These are phyloP conservation scores for Letharia lupina DNA, from an alignment of 495 filamentous ascomycete genomes.

Conservation along the genomic window DNA sequence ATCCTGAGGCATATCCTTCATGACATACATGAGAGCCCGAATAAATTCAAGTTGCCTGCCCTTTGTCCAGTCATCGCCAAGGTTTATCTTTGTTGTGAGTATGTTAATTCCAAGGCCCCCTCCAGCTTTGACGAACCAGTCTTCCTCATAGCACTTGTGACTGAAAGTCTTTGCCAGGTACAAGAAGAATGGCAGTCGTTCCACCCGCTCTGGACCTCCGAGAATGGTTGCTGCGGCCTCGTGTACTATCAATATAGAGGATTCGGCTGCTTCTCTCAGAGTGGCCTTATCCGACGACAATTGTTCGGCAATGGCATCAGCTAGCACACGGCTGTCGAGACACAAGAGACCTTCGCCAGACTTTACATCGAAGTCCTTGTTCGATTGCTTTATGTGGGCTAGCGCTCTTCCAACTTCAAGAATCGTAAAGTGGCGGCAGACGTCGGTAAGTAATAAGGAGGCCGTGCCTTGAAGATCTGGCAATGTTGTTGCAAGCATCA, in stretches of 20 bases:
- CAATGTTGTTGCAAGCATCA: constrained; percentile 76
- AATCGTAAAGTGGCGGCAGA: constrained; percentile 83
- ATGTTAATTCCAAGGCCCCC: constrained; percentile 83
- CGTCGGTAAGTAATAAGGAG: constrained; percentile 60
- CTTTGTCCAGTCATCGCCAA: constrained; percentile 76
- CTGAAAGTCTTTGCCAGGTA: constrained; percentile 74
- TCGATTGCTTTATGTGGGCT: constrained; percentile 60
- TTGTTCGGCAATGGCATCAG: constrained; percentile 79
- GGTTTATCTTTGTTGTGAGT: constrained; percentile 65
- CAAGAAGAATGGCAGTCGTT: constrained; percentile 70
- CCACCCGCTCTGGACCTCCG: constrained; percentile 58
- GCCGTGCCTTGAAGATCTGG: constrained; percentile 70
- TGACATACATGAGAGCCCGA: constrained; percentile 81
- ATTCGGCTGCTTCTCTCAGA: constrained; percentile 77
- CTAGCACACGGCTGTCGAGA: constrained; percentile 76
- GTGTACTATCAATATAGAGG: constrained; percentile 65
- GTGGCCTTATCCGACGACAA: constrained; percentile 71
- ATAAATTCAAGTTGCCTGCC: constrained; percentile 76
- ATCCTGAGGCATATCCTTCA: constrained; percentile 94
- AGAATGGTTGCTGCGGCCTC: constrained; percentile 74
- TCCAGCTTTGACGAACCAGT: constrained; percentile 95
- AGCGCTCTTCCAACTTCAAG: constrained; percentile 81
- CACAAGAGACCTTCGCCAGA: constrained; percentile 79
- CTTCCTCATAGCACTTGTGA: constrained; percentile 90
- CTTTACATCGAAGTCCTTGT: constrained; percentile 68